Base-by-base conservation (phyloP, 2,329 filamentous ascomycete genomes). In the Fusarium sp. region DNA sequence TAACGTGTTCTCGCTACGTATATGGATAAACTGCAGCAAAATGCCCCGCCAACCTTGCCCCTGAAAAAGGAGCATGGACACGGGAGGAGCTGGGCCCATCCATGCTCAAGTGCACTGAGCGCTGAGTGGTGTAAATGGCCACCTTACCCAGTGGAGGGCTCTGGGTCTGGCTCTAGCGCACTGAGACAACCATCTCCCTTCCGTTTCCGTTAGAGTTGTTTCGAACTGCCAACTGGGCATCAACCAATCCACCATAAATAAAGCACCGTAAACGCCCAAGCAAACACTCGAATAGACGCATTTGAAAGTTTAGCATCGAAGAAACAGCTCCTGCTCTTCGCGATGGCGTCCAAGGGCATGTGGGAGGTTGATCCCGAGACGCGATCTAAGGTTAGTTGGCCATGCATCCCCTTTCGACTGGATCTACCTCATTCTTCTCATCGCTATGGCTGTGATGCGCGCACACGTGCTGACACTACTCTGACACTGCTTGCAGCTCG, bases 311-410 rank as follows among this genome's bases (percentile, higher is more conserved):
- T 24, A 52, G 29, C 19, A 56, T 61, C 60, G 31, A 36, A 41
- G 31, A 42, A 35, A 28, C 19, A 41, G 9, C 28, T 51, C 25
- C 45, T 32, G 25, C 26, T 40, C 51, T 57, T 66, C 47, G 71
- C 68, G 53, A 86, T 88, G 86, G 80, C 86, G 68, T 83, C 87
- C 74, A 94, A 93, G 80, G 86, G 84, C 69, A 94, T 97, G 91
- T 99, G 95, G 95, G 95, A 99, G 81, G 93, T 99, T 68, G 95
- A 99, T 79, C 95, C 95, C 44, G 94, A 98, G 83, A 98, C 94
- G 61, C 88, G 92, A 79, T 92, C 91, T 74, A 98, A 98, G 88
- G 93, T 96, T 80, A 70, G 77, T 57, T 44, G 45, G 42, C 29
- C 25, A 53, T 51, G 44, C 22, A 59, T 46, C 50, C 48, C 48